phyloP scores from a whole-genome alignment of 2,329 filamentous ascomycete species.

The Fusarium nelsonii region DNA sequence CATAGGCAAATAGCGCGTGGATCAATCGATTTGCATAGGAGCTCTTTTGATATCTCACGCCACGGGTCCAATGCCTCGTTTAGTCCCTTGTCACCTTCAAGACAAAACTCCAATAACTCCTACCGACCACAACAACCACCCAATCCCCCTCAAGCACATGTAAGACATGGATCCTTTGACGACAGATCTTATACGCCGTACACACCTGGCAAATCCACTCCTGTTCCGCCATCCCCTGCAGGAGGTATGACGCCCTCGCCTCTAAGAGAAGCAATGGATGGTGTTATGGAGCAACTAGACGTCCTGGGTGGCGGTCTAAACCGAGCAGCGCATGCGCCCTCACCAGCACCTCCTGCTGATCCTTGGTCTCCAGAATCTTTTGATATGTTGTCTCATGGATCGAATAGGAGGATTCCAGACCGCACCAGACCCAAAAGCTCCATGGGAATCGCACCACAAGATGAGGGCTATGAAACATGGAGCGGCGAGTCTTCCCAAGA shows the following conservation, averaged over 20 bases:
- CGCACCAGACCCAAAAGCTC: constrained; percentile 73
- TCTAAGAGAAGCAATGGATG: constrained; percentile 94
- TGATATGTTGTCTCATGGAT: constrained; percentile 61
- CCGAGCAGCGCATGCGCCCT: constrained; percentile 67
- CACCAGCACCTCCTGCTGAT: constrained; percentile 70
- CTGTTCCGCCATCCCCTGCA: constrained; percentile 75
- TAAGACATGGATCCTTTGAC: constrained; percentile 49
- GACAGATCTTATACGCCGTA: constrained; percentile 53
- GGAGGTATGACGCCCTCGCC: constrained; percentile 86
- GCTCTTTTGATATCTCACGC: constrained; percentile 50
- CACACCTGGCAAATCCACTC: constrained; percentile 71
- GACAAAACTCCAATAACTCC: constrained; percentile 57
- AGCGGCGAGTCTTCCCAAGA: constrained; percentile 67
- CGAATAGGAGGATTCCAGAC: constrained; percentile 47
- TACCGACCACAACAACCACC: constrained; percentile 47
- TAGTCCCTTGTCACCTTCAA: constrained; percentile 47
- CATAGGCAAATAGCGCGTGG: constrained; percentile 73
- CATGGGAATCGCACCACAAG: constrained; percentile 73
- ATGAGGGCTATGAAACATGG: constrained; percentile 72
- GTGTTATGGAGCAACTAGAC: constrained; percentile 94
- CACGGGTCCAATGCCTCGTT: constrained; percentile 55
- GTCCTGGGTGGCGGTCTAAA: constrained; percentile 71
- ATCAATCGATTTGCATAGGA: constrained; percentile 56
- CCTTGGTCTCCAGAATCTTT: constrained; percentile 95
- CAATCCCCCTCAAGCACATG: constrained; percentile 28